Base-by-base conservation (phyloP, 768 basidiomycete species). In the Flagelloscypha sp. region DNA sequence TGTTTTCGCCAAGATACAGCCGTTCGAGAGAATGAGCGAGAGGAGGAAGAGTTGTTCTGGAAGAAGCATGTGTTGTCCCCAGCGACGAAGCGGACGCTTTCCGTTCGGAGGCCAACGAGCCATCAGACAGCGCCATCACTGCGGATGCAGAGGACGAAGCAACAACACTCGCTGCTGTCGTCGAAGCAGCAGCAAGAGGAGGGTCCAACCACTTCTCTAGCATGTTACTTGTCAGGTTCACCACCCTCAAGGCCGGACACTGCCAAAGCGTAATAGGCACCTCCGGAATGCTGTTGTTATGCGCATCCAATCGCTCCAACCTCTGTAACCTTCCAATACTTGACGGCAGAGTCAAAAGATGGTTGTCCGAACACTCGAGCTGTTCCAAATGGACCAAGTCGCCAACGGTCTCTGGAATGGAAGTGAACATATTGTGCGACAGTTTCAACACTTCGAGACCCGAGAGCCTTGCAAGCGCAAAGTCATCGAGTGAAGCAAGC, bases 311-410 rank as follows among this genome's bases (percentile, higher is more conserved):
- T 1, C 59, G 63, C 45, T 80, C 73, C 7, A 98, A 70, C 27
- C 74, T 77, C 57, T 76, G 75, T 29, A 98, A 65, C 7, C 65
- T 64, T 10, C 89, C 89, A 31, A 98, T 79, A 27, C 73, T 76
- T 8, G 65, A 54, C 0, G 95, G 95, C 0, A 98, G 68, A 11
- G 68, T 58, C 36, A 76, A 74, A 13, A 99, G 70, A 45, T 80
- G 72, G 59, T 98, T 98, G 56, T 97, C 87, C n/a, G 87, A 85
- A 51, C 87, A 88, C 8, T 84, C 84, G 6, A 99, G 71, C 0
- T 61, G 65, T 46, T 79, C 67, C 22, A 99, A 74, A 40, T 72
- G 71, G 17, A 56, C 61, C 27, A 98, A 74, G 15, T 79, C 72
- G 30, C 84, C 86, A 7, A 98, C 59, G 18, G 76, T 73, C n/a